Percentiles rank a stretch among this genome's conserved stretches.
Evolutionary conservation across 306 rosid genomes (phyloP).

Genomic region (Chamaecrista fasciculata): DNA sequence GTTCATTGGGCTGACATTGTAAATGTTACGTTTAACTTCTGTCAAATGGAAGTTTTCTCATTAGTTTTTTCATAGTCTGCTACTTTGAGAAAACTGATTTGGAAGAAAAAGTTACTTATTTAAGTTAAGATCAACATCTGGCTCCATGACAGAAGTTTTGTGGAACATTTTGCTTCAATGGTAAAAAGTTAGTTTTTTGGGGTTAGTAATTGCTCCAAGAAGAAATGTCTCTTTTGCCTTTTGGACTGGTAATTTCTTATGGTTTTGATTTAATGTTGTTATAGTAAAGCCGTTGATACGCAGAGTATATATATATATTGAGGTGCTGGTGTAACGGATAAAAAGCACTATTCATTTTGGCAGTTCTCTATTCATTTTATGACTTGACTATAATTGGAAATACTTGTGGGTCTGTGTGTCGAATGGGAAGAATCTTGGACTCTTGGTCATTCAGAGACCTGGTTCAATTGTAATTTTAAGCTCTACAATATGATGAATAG

Average conservation of each 20-base stretch:
- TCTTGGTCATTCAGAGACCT: neutral
- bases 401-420: neutral
- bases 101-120: constrained; percentile 3
- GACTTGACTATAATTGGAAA: neutral
- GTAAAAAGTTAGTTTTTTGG: too few species aligned
- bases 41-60: too few species aligned
- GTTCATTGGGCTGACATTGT: neutral
- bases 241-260: too few species aligned
- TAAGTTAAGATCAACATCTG: neutral
- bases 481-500: neutral
- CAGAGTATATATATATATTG: neutral
- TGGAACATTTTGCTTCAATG: too few species aligned
- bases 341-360: neutral
- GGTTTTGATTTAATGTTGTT: too few species aligned
- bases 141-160: too few species aligned
- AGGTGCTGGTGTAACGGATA: neutral
- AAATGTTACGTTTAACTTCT: neutral
- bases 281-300: neutral
- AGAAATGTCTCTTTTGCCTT: too few species aligned
- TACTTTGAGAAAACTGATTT: neutral
- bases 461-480: neutral
- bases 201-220: too few species aligned
- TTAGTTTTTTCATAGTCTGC: too few species aligned
- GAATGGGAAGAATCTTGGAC: neutral
- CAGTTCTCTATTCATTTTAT: neutral